A percentile compares a stretch with the other conserved stretches of the same genome.
Evolutionary conservation across 768 basidiomycete species (phyloP).

Genomic region (Mrakia hoshinonis): DNA sequence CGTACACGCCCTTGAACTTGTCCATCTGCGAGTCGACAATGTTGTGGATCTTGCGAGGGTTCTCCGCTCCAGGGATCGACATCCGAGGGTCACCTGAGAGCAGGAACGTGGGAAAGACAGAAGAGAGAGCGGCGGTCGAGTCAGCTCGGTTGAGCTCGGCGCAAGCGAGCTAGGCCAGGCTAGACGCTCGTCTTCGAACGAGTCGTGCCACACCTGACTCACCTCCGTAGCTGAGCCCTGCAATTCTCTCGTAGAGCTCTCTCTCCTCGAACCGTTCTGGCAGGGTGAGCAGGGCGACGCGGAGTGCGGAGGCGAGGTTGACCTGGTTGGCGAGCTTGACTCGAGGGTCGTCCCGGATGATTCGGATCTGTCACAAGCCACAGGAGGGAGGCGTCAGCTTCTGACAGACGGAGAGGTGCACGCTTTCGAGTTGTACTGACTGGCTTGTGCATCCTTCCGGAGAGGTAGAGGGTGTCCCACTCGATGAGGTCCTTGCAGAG

Average conservation of each 20-base stretch:
- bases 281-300: slow-evolving; percentile 78
- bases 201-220: neutral
- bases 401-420: neutral
- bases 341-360: slow-evolving; percentile 84
- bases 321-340: slow-evolving; percentile 86
- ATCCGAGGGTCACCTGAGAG: slow-evolving; percentile 75
- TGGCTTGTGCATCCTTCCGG: slow-evolving; percentile 96
- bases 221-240: slow-evolving; percentile 66
- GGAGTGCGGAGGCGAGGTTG: slow-evolving; percentile 81
- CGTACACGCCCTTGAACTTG: slow-evolving; percentile 83
- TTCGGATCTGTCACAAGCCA: slow-evolving; percentile 48
- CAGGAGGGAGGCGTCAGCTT: neutral
- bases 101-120: neutral
- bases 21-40: slow-evolving; percentile 73
- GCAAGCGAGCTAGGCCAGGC: too few species aligned
- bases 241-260: slow-evolving; percentile 74
- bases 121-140: neutral
- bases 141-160: too few species aligned
- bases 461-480: slow-evolving; percentile 87
- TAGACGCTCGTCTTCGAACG: neutral
- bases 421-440: too few species aligned
- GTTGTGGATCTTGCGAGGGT: slow-evolving; percentile 85
- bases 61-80: slow-evolving; percentile 78
- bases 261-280: slow-evolving; percentile 72
- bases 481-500: slow-evolving; percentile 82